Conservation (phyloP, 441 rosid genomes). For the Croton setiger region DNA sequence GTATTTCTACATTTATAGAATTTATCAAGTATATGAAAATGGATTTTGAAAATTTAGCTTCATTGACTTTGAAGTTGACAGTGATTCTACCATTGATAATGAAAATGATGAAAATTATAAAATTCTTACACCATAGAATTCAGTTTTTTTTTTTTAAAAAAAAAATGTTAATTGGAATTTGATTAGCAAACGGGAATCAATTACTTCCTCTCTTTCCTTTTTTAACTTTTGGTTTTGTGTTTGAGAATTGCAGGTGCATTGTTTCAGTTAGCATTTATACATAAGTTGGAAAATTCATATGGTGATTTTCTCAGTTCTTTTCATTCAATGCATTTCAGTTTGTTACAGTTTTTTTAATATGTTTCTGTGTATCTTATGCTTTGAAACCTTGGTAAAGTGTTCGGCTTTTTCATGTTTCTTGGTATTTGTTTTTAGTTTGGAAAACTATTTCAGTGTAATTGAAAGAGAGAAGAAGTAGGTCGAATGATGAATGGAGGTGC, state of each 20-base stretch:
- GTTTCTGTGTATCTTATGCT: neutral
- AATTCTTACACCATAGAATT: no score
- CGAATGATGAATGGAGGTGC: neutral
- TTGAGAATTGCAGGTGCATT: conserved; percentile 64
- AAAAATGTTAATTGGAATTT: no score
- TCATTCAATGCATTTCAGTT: neutral
- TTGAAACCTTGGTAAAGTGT: neutral
- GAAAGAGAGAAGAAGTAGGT: neutral
- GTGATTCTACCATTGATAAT: neutral
- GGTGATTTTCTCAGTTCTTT: conserved; percentile 33
- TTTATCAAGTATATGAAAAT: neutral
- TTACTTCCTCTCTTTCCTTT: neutral
- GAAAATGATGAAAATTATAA: no score
- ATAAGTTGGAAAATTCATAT: conserved; percentile 65
- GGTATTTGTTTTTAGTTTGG: neutral
- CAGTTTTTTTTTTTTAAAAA: no score
- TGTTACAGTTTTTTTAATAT: no score
- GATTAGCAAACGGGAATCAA: neutral
- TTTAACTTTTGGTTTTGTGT: neutral
- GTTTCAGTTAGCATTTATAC: conserved; percentile 72
- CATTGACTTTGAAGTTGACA: neutral
- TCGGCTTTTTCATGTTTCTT: no score
- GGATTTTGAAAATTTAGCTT: neutral
- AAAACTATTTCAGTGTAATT: neutral
- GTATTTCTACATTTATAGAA: neutral